Evolutionary conservation across 805 yeast genomes (phyloP), one percentile per base, ranked within the genome.

Genomic region (Cyberlindnera veronae): DNA sequence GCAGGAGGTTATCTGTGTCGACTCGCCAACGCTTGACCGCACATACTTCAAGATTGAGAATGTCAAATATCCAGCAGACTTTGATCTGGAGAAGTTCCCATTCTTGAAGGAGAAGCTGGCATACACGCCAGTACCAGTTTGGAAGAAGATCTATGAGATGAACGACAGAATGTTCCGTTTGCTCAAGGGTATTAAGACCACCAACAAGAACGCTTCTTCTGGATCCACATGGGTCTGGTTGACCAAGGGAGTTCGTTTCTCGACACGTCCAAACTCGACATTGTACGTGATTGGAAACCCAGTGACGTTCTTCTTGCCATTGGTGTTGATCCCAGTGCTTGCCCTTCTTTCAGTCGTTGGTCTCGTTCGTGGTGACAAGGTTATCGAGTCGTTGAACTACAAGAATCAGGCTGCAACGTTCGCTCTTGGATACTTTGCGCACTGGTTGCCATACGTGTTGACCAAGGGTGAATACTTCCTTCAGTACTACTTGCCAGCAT

Each of bases 1-100:
- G 60, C 86, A 84, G 63, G 99, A 93, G 67, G 95, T 91, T 10
- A 65, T 88, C 29, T 93, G 99, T 61, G 74, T 88, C 38, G 81
- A 80, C 37, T 77, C 76, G 20, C 93, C 97, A 12, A 76, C 77
- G 14, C 60, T 70, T 39, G 76, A 77, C 20, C 78, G 82, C 57
- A 73, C 95, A 1, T 61, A 81, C 34, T 90, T 95, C 85, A 77
- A 68, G 53, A 64, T 90, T 48, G 96, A 89, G 57, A 64, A 64
- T 44, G 82, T 83, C 51, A 57, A 60, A 19, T 52, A 63, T 35
- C 54, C 54, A 34, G 23, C 37, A 21, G 48, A 39, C 10, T n/a
- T 49, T 13, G 39, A 59, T 72, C 33, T 29, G 15, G 31, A 38
- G 5, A 43, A 45, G 29, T 42, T 43, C 41, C 49, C 49, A 21